A percentile compares a stretch with the other conserved stretches of the same genome.
phyloP scores from a whole-genome alignment of 2,329 filamentous ascomycete species.

The Aspergillus ruber region DNA sequence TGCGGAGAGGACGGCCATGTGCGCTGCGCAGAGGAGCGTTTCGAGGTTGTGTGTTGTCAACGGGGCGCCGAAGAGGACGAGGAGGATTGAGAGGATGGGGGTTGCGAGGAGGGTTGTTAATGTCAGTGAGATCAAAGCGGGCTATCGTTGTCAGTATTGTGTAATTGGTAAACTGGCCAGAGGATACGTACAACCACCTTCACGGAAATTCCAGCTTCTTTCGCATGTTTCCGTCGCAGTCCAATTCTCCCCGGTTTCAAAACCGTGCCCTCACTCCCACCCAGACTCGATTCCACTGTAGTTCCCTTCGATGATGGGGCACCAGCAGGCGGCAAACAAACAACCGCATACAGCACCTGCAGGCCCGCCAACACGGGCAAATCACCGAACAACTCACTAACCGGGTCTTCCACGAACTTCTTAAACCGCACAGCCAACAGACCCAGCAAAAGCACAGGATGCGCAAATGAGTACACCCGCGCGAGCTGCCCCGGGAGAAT shows the following conservation, averaged over 20 bases:
- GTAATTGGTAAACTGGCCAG: no score
- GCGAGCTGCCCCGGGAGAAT: slow-evolving; percentile 45
- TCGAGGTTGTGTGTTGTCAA: slow-evolving; percentile 72
- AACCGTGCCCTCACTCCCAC: neutral
- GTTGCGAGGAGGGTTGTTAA: slow-evolving; percentile 47
- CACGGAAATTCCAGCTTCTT: slow-evolving; percentile 8
- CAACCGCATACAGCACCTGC: slow-evolving; percentile 55
- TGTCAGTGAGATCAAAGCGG: slow-evolving; percentile 63
- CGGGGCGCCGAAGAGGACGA: slow-evolving; percentile 88
- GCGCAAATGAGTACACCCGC: slow-evolving; percentile 56
- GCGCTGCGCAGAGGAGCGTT: slow-evolving; percentile 72
- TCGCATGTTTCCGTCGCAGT: slow-evolving; percentile 6
- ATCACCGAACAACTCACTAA: slow-evolving; percentile 54
- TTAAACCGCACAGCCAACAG: slow-evolving; percentile 59
- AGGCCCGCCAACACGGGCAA: slow-evolving; percentile 58
- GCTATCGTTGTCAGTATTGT: slow-evolving; percentile 44
- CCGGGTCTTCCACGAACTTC: slow-evolving; percentile 63
- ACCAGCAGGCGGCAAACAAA: slow-evolving; percentile 53
- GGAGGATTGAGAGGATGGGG: slow-evolving; percentile 52
- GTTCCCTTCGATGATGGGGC: slow-evolving; percentile 5
- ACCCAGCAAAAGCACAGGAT: slow-evolving; percentile 61
- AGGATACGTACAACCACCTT: slow-evolving; percentile 21
- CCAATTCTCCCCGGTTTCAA: neutral
- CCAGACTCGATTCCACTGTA: neutral
- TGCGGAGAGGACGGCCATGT: slow-evolving; percentile 71